Conservation (phyloP, 352 stramenopile species). For the Globisporangium okanoganense region DNA sequence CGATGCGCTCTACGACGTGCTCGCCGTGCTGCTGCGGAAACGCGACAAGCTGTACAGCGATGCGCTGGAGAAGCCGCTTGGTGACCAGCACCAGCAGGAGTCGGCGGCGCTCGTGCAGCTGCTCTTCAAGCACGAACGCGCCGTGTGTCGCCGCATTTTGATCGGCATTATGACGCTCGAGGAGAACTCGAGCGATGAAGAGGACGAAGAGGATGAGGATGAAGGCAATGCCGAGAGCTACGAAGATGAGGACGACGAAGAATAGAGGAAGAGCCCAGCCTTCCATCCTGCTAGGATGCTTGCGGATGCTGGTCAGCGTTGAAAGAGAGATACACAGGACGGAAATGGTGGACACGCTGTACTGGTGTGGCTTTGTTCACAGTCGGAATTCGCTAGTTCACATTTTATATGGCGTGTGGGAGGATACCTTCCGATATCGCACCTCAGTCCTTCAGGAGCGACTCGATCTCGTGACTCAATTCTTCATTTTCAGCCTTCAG, state of each 20-base stretch:
- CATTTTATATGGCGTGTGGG: background rate
- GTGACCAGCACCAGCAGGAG: background rate
- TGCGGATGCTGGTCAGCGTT: background rate
- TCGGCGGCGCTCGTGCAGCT: constrained; percentile 13
- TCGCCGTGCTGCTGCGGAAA: constrained; percentile 51
- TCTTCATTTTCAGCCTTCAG: background rate
- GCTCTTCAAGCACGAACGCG: constrained; percentile 43
- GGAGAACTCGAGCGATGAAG: constrained; percentile 43
- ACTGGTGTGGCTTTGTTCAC: background rate
- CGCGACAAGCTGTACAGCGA: constrained; percentile 68
- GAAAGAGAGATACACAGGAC: too few relatives aligned
- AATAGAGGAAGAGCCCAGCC: background rate
- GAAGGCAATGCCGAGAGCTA: constrained; percentile 1
- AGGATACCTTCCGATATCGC: background rate
- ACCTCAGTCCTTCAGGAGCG: background rate
- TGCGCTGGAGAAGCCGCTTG: constrained; percentile 18
- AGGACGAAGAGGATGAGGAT: constrained; percentile 22
- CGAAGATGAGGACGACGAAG: constrained; percentile 1
- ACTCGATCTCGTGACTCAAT: background rate
- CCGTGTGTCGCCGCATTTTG: constrained; percentile 58
- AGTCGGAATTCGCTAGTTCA: background rate
- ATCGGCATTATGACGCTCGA: constrained; percentile 59
- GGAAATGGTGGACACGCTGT: too few relatives aligned
- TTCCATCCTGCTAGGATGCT: too few relatives aligned
- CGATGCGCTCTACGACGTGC: constrained; percentile 63